phyloP scores from a whole-genome alignment of 257 asterid species.

The Lithospermum erythrorhizon region DNA sequence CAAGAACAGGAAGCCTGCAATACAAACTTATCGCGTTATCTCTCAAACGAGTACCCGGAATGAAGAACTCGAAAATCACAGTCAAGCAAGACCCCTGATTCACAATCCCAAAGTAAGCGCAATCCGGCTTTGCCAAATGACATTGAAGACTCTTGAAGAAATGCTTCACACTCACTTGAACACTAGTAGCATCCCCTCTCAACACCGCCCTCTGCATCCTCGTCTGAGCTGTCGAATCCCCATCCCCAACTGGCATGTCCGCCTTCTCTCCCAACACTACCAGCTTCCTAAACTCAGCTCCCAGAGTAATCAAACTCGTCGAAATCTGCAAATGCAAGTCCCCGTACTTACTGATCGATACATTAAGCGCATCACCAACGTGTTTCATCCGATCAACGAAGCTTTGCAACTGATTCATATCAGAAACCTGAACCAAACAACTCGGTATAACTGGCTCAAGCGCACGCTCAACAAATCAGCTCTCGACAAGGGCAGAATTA shows the following conservation, averaged over 20 bases:
- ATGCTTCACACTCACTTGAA: conserved; percentile 80
- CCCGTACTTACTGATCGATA: conserved; percentile 63
- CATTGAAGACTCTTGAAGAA: conserved; percentile 73
- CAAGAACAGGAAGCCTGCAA: conserved; percentile 87
- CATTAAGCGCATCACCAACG: conserved; percentile 72
- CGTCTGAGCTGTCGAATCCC: conserved; percentile 39
- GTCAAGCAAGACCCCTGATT: conserved; percentile 62
- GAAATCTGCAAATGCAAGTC: conserved; percentile 76
- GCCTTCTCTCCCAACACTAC: conserved; percentile 65
- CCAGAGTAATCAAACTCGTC: conserved; percentile 51
- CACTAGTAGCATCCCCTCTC: conserved; percentile 74
- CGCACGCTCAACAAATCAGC: conserved; percentile 52
- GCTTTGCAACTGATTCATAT: conserved; percentile 42
- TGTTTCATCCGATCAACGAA: conserved; percentile 78
- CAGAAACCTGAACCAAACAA: conserved; percentile 55
- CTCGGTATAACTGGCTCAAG: conserved; percentile 66
- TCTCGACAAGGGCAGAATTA: conserved; percentile 66
- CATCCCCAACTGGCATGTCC: conserved; percentile 28
- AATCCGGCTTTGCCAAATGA: conserved; percentile 74
- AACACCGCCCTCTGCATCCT: conserved; percentile 50
- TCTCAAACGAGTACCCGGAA: conserved; percentile 65
- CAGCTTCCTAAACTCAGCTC: conserved; percentile 69
- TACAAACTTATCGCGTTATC: conserved; percentile 81
- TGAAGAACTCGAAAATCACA: conserved; percentile 80
- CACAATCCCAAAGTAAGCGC: conserved; percentile 71